These are phyloP conservation scores for Neurospora sp. DNA, from an alignment of 495 filamentous ascomycete species.

Conservation along the genomic window DNA sequence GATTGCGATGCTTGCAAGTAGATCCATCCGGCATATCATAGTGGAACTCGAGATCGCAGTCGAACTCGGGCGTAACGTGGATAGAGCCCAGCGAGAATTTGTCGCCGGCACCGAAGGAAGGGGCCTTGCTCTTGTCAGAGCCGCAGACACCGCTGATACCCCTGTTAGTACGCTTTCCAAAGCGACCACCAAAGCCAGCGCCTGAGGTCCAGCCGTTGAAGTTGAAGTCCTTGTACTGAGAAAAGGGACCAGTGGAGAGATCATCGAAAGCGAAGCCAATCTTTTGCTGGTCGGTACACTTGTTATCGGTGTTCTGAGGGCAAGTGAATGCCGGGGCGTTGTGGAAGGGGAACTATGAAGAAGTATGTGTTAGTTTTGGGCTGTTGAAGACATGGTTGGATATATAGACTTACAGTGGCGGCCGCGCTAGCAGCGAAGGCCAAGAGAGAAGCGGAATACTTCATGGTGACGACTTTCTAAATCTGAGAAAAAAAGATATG, in stretches of 20 bases:
- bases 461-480: slow-evolving; percentile 31
- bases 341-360: slow-evolving; percentile 38
- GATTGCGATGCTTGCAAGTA: slow-evolving; percentile 61
- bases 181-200: slow-evolving; percentile 40
- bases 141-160: slow-evolving; percentile 53
- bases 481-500: slow-evolving; percentile 1
- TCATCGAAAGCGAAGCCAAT: slow-evolving; percentile 62
- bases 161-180: slow-evolving; percentile 41
- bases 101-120: slow-evolving; percentile 47
- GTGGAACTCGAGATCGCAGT: slow-evolving; percentile 70
- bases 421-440: slow-evolving; percentile 48
- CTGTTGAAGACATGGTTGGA: background rate
- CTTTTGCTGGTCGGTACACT: slow-evolving; percentile 57
- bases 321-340: slow-evolving; percentile 51
- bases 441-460: slow-evolving; percentile 36
- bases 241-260: slow-evolving; percentile 53
- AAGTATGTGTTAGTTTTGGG: slow-evolving; percentile 11
- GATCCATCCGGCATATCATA: slow-evolving; percentile 74
- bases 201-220: slow-evolving; percentile 64
- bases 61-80: slow-evolving; percentile 59
- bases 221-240: slow-evolving; percentile 56
- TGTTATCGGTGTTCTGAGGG: slow-evolving; percentile 67
- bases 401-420: slow-evolving; percentile 40
- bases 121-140: slow-evolving; percentile 36
- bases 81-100: slow-evolving; percentile 68